Base-by-base conservation (phyloP, 1,284 basidiomycete genomes). In the Flammula alnicola region DNA sequence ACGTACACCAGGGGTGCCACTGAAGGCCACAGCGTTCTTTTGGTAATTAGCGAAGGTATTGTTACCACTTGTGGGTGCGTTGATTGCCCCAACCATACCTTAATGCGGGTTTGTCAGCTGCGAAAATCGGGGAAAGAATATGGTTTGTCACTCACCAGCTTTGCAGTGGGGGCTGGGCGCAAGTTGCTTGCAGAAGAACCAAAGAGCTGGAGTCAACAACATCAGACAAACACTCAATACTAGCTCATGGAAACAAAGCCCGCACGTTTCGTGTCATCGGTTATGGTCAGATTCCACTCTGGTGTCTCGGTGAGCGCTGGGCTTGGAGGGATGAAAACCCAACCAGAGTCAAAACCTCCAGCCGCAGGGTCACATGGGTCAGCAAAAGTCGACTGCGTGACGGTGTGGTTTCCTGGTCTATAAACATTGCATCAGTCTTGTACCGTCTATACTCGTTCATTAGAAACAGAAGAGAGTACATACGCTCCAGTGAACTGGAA, bases 151-250 rank as follows among this genome's bases (percentile, higher is more conserved):
- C 70, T 67, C 72, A 60, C 78, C 78, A 7, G 60, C 51, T 14
- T 56, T 45, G 58, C 80, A 82, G 62, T 82, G 80, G 17, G 69
- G 60, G 3, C 45, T 17, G 12, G 77, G 76, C 4, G 49, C n/a
- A 10, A 72, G 68, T 57, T 80, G 78, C 55, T 76, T 77, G 70
- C 83, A 85, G 75, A 70, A 84, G 67, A 81, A 82, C 81, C 81
- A 85, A 49, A 84, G 74, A 7, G 82, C 77, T 74, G 49, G n/a
- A n/a, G n/a, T 4, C 42, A 19, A 26, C 8, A 22, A n/a, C 26
- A 42, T 39, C 35, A 10, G 46, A 45, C 12, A 45, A 25, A 31
- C 11, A 4, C 51, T 23, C 17, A 51, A 26, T 23, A 10, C n/a
- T 27, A 3, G 19, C 44, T 25, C 4, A 20, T 29, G 17, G 5